A percentile compares a stretch with the other conserved stretches of the same genome.
Evolutionary conservation across 1,139 yeast species (phyloP).

Genomic region (Blastobotrys serpentis): DNA sequence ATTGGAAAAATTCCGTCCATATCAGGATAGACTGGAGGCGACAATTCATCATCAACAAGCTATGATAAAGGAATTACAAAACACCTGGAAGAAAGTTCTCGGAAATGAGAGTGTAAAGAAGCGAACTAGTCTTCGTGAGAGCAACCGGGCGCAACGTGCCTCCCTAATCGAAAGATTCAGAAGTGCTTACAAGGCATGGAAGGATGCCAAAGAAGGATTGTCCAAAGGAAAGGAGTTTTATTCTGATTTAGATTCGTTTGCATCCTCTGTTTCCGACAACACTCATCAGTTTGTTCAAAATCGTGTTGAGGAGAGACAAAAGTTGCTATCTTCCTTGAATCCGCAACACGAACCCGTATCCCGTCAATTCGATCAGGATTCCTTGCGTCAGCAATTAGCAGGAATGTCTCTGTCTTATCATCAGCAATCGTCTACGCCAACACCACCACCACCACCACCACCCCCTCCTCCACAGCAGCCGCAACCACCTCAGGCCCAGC

Average conservation of each 20-base stretch:
- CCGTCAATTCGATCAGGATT: slow-evolving; percentile 23
- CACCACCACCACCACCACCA: slow-evolving; percentile 17
- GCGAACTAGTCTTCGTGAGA: slow-evolving; percentile 39
- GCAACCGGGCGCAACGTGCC: slow-evolving; percentile 42
- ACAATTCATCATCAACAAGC: slow-evolving; percentile 63
- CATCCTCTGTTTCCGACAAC: slow-evolving; percentile 42
- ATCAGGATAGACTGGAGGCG: slow-evolving; percentile 63
- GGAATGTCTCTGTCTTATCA: slow-evolving; percentile 25
- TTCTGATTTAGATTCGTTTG: slow-evolving; percentile 50
- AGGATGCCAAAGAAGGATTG: slow-evolving; percentile 56
- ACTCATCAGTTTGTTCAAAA: slow-evolving; percentile 40
- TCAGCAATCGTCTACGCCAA: slow-evolving; percentile 6
- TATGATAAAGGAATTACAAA: slow-evolving; percentile 56
- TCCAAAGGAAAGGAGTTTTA: slow-evolving; percentile 65
- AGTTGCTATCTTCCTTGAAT: slow-evolving; percentile 24
- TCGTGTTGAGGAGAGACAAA: slow-evolving; percentile 38
- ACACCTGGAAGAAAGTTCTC: slow-evolving; percentile 56
- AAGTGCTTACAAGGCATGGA: slow-evolving; percentile 53
- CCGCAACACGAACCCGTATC: not conserved
- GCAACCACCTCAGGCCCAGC: slow-evolving; percentile 16
- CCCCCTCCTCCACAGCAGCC: slow-evolving; percentile 15
- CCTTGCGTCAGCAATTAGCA: slow-evolving; percentile 30
- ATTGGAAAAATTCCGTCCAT: slow-evolving; percentile 72
- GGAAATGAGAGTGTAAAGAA: slow-evolving; percentile 44
- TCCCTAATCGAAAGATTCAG: slow-evolving; percentile 50